Evolutionary conservation across 192 early-diverging fungal genomes (phyloP), one percentile per base, ranked within the genome.

Genomic region (Rhizophagus sp.): DNA sequence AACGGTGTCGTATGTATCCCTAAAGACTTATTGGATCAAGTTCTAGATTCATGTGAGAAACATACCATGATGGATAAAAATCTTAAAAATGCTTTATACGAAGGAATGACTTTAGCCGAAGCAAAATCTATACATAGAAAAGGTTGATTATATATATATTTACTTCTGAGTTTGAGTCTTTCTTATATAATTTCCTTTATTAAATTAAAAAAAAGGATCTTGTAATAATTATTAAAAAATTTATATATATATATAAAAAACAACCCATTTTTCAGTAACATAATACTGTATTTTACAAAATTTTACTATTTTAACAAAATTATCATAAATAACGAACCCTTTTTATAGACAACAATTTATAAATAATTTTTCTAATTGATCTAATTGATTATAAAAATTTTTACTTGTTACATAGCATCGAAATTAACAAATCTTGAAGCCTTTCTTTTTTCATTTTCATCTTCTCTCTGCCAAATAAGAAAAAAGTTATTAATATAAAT

Each of bases 1-100:
- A 85, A 91, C 77, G 90, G 90, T 1, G 84, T 89, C 10, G 84
- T 91, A 15, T 88, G 88, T 79, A 82, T 91, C 10, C 90, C 90
- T 15, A 69, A 68, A 69, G 69, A 87, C 24, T 49, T 83, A 44
- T 57, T 89, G 19, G 80, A 83, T 10, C 57, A 85, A 34, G 90
- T 91, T 1, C 78, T 88, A 62, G 80, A 76, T 2, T 84, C 81
- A 57, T 89, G 90, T 73, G 80, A 84, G 49, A 85, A 87, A 62
- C 79, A 87, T 34, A 83, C 81, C 3, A 81, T 80, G 4, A 84
- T 88, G 63, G 90, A 91, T 66, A 80, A 87, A 27, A 83, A 87
- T 17, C 87, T 88, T 49, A 89, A 88, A 86, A 61, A 83, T n/a
- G 90, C 84, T 11, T 65, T 91, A 36, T 76, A 79, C 24, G 27